These are phyloP conservation scores for Vicia faba DNA, from an alignment of 306 rosid species.

Conservation along the genomic window DNA sequence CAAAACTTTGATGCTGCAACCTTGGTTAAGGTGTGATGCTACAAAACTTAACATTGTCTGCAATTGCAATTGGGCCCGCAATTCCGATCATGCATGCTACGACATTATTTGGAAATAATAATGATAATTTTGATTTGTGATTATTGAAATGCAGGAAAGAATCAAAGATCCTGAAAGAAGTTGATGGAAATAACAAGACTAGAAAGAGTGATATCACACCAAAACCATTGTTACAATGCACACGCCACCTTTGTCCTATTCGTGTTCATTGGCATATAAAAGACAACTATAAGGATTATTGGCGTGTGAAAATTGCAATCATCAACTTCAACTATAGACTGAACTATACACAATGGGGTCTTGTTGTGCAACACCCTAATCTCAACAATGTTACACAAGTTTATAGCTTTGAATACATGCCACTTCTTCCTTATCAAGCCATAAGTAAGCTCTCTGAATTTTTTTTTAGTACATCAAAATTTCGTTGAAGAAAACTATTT, in stretches of 20 bases:
- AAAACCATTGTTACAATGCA: slow-evolving; percentile 82
- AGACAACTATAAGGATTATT: slow-evolving; percentile 76
- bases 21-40: too few species aligned
- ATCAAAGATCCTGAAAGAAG: slow-evolving; percentile 56
- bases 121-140: slow-evolving; percentile 14
- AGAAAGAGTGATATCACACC: slow-evolving; percentile 54
- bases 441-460: slow-evolving; percentile 59
- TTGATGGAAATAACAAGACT: slow-evolving; percentile 43
- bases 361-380: slow-evolving; percentile 86
- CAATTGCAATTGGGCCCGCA: too few species aligned
- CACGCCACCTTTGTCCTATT: slow-evolving; percentile 82
- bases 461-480: not conserved
- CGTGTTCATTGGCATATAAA: slow-evolving; percentile 91
- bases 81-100: too few species aligned
- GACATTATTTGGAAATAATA: too few species aligned
- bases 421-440: slow-evolving; percentile 80
- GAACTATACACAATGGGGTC: slow-evolving; percentile 83
- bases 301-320: slow-evolving; percentile 84
- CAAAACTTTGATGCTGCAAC: too few species aligned
- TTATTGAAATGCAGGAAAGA: slow-evolving; percentile 52
- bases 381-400: slow-evolving; percentile 91
- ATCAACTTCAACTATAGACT: slow-evolving; percentile 74
- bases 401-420: slow-evolving; percentile 83
- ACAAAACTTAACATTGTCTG: too few species aligned
- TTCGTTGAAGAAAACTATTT: not conserved